phyloP scores from a whole-genome alignment of 2,329 filamentous ascomycete genomes.

The Nemania sp. region DNA sequence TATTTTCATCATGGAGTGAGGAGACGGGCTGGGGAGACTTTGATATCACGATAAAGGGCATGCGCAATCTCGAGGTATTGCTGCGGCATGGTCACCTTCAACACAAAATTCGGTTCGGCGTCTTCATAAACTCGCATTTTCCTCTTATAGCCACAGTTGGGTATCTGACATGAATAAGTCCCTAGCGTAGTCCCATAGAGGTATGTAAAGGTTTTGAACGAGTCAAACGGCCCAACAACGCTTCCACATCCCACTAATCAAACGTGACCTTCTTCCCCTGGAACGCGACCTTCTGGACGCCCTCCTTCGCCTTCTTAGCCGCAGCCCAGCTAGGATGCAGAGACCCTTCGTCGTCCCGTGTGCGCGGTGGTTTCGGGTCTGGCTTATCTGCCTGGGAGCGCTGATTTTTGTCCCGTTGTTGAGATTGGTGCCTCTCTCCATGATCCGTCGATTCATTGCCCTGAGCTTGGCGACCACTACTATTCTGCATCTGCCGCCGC shows the following conservation, averaged over 20 bases:
- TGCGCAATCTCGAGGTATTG: too few species aligned
- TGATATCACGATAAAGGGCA: too few species aligned
- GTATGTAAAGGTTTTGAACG: neutral
- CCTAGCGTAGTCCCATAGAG: neutral
- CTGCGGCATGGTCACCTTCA: too few species aligned
- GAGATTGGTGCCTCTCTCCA: conserved; percentile 14
- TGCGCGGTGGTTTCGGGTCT: conserved; percentile 44
- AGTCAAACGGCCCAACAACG: neutral
- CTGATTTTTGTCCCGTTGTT: conserved; percentile 11
- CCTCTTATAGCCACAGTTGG: neutral
- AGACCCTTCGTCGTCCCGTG: conserved; percentile 54
- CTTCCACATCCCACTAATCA: conserved; percentile 45
- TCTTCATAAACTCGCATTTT: too few species aligned
- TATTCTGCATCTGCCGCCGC: conserved; percentile 42
- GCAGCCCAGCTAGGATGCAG: conserved; percentile 70
- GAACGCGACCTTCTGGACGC: conserved; percentile 56
- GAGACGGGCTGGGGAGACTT: too few species aligned
- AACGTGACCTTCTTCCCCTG: conserved; percentile 63
- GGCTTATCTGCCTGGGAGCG: conserved; percentile 27
- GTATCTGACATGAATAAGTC: conserved; percentile 21
- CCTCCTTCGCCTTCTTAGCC: conserved; percentile 64
- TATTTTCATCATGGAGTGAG: too few species aligned
- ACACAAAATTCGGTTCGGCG: too few species aligned
- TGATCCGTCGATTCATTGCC: conserved; percentile 7
- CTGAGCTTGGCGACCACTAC: conserved; percentile 1